Evolutionary conservation across 495 filamentous ascomycete genomes (phyloP).

Genomic region (Antarctomyces pellizariae): DNA sequence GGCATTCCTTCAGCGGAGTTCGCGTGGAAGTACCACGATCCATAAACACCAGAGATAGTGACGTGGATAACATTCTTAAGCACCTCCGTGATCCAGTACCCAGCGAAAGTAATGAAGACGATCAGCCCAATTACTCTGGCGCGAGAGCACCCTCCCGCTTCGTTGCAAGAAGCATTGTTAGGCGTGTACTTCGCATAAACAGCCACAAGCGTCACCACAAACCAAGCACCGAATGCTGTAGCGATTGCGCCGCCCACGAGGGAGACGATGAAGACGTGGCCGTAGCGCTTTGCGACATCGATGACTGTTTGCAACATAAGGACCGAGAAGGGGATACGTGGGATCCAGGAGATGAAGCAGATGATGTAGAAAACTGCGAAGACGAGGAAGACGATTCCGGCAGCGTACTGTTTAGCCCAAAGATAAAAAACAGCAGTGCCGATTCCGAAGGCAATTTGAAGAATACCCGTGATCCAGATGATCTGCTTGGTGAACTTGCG

Average conservation of each 20-base stretch:
- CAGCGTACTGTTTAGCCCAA: conserved; percentile 43
- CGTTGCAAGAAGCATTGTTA: conserved; percentile 41
- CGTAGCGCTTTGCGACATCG: conserved; percentile 60
- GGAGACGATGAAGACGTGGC: conserved; percentile 71
- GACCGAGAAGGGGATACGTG: conserved; percentile 68
- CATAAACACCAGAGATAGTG: conserved; percentile 71
- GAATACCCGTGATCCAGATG: conserved; percentile 63
- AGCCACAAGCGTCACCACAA: conserved; percentile 30
- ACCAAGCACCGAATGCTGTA: conserved; percentile 47
- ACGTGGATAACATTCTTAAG: conserved; percentile 82
- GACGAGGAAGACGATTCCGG: conserved; percentile 65
- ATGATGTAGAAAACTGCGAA: conserved; percentile 63
- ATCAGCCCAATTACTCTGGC: conserved; percentile 65
- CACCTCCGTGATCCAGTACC: conserved; percentile 82
- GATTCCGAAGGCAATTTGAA: conserved; percentile 43
- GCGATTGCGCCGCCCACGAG: conserved; percentile 54
- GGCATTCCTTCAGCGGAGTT: conserved; percentile 40
- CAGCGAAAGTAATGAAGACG: conserved; percentile 71
- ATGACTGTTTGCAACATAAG: conserved; percentile 76
- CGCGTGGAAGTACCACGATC: conserved; percentile 73
- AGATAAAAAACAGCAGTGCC: conserved; percentile 49
- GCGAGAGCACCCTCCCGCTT: conserved; percentile 42
- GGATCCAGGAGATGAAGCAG: conserved; percentile 64
- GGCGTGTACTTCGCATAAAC: conserved; percentile 70
- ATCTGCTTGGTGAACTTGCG: conserved; percentile 72